These are phyloP conservation scores for Coriaria nepalensis DNA, from an alignment of 306 rosid genomes.

Conservation along the genomic window DNA sequence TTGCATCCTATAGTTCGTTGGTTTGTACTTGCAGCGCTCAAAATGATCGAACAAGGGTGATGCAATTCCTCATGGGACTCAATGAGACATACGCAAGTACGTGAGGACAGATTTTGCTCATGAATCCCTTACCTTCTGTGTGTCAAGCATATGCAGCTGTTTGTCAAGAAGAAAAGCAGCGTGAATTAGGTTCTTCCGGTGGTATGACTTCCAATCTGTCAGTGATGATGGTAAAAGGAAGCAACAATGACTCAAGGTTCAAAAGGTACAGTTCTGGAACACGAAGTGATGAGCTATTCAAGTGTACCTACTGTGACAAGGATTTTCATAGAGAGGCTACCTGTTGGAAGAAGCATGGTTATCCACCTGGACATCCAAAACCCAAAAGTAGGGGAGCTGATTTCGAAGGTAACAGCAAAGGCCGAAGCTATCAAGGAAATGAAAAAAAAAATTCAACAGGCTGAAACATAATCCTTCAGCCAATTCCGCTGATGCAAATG, in stretches of 20 bases:
- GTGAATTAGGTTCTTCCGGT: background rate
- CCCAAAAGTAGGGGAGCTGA: too few species aligned
- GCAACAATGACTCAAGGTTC: too few species aligned
- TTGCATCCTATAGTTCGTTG: background rate
- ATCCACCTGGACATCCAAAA: background rate
- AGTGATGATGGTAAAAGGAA: background rate
- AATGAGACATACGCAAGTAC: background rate
- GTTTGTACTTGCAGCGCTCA: background rate
- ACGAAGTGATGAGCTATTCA: too few species aligned
- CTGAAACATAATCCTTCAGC: background rate
- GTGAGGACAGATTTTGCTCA: too few species aligned
- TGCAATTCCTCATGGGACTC: constrained; percentile 6
- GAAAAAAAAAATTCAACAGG: background rate
- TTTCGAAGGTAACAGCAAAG: too few species aligned
- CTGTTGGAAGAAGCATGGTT: background rate
- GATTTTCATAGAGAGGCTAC: background rate
- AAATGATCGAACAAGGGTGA: background rate
- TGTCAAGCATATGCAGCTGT: background rate
- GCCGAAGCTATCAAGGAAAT: too few species aligned
- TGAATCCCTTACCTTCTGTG: background rate
- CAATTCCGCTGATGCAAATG: background rate
- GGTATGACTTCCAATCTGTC: background rate
- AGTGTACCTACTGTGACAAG: background rate
- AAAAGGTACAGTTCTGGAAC: background rate
- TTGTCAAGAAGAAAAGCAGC: background rate